Base-by-base conservation (phyloP, 805 yeast species). In the Martiniozyma abietophila region DNA sequence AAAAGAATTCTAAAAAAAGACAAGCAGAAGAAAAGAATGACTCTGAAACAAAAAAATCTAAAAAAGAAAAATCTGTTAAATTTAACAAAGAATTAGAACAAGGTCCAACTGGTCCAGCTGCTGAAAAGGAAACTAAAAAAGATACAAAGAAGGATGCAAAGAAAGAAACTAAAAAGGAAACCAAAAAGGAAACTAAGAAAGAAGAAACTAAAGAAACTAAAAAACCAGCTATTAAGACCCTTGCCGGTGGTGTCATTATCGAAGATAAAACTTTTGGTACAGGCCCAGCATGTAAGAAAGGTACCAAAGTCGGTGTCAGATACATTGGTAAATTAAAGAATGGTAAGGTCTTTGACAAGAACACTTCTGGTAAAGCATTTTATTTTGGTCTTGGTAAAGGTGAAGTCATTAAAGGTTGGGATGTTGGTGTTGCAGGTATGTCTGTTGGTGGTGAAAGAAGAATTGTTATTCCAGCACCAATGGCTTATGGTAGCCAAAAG, bases 381-480 rank as follows among this genome's bases (percentile, higher is more conserved):
- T 63, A 65, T 45, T 92, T 92, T 65, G 75, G 74, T 44, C 73
- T 92, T 50, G 98, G 98, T 53, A 82, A 80, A 61, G 98, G 97
- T 57, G 98, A 92, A 66, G 96, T 94, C 49, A 92, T 92, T 70
- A 84, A 84, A 63, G 98, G 97, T 46, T 92, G 95, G 84, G 99
- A 92, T 59, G 73, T 89, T 54, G 99, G 99, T 71, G 92, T 92
- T 51, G 86, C 89, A 40, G 97, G 97, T 59, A 88, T 92, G 96
- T 77, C 94, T 38, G 94, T 84, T 56, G 96, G 96, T 54, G 97
- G 97, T 57, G 98, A 92, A 73, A 88, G 98, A 74, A 79, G 97
- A 69, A 85, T 92, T 48, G 74, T 85, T 42, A 85, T 92, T 48
- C 98, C 99, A 50, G 80, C 98, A 35, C 75, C 88, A 53, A 82